Conservation (phyloP, 257 asterid species). For the Scutellaria minor region DNA sequence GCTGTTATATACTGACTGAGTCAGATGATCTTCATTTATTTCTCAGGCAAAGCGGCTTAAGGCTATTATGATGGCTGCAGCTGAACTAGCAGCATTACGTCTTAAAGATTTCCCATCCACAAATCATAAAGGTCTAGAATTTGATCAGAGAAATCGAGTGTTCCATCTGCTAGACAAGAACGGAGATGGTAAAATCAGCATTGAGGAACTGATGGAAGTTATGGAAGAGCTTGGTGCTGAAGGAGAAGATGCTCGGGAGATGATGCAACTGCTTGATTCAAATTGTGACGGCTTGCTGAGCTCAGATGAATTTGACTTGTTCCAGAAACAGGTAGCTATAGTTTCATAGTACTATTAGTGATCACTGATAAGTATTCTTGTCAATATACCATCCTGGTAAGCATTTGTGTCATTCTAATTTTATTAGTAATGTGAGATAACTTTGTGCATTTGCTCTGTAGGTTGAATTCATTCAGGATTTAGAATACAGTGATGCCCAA, state of each 20-base stretch:
- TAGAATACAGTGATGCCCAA: constrained; percentile 72
- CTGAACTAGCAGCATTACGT: constrained; percentile 89
- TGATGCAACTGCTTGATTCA: constrained; percentile 91
- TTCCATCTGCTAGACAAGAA: constrained; percentile 91
- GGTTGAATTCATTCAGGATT: constrained; percentile 68
- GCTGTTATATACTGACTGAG: neutral
- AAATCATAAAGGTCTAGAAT: constrained; percentile 53
- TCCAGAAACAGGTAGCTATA: constrained; percentile 75
- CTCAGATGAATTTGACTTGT: constrained; percentile 82
- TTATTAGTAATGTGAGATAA: neutral
- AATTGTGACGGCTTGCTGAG: constrained; percentile 92
- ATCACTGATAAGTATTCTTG: neutral
- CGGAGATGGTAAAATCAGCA: constrained; percentile 93
- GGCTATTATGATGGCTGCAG: constrained; percentile 97
- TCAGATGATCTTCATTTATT: neutral
- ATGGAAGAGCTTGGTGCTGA: constrained; percentile 96
- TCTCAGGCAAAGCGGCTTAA: constrained; percentile 85
- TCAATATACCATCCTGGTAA: neutral
- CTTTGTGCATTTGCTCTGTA: constrained; percentile 34
- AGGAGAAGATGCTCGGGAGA: constrained; percentile 94
- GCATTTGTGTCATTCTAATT: neutral
- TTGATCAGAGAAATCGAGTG: constrained; percentile 60
- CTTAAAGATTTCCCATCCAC: constrained; percentile 75
- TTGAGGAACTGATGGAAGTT: constrained; percentile 93
- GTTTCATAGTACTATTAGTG: neutral